Percentiles rank a stretch among this genome's conserved stretches.
Conservation (phyloP, 176 grass and related monocot genomes). For the Oryza meyeriana region DNA sequence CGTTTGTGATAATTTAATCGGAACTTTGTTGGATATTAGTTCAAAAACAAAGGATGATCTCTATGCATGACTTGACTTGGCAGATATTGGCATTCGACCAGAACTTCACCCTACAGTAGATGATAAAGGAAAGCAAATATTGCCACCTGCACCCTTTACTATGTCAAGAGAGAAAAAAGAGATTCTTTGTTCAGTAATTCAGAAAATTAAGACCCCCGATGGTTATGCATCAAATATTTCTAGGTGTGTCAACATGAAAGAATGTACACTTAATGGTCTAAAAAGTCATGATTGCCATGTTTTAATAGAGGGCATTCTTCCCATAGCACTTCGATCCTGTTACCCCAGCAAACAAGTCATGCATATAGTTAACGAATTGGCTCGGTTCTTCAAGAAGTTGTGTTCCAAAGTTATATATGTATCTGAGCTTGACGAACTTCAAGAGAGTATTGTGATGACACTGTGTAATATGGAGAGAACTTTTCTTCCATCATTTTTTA, state of each 20-base stretch:
- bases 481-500: too few relatives aligned
- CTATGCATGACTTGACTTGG: too few relatives aligned
- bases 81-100: too few relatives aligned
- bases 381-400: slow-evolving; percentile 23
- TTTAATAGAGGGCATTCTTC: slow-evolving; percentile 27
- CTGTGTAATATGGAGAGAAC: too few relatives aligned
- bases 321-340: background rate
- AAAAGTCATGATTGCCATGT: slow-evolving; percentile 44
- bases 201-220: background rate
- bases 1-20: too few relatives aligned
- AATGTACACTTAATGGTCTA: background rate
- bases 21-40: background rate
- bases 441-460: too few relatives aligned
- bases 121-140: too few relatives aligned
- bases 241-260: background rate
- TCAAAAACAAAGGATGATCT: too few relatives aligned
- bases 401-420: slow-evolving; percentile 25
- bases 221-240: background rate
- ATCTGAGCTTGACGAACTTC: background rate
- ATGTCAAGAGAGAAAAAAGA: background rate
- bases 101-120: too few relatives aligned
- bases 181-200: background rate
- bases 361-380: background rate
- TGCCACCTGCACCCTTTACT: background rate
- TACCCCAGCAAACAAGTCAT: slow-evolving; percentile 19